These are phyloP conservation scores for Xylariaceae sp. DNA, from an alignment of 2,329 filamentous ascomycete genomes.

Conservation along the genomic window DNA sequence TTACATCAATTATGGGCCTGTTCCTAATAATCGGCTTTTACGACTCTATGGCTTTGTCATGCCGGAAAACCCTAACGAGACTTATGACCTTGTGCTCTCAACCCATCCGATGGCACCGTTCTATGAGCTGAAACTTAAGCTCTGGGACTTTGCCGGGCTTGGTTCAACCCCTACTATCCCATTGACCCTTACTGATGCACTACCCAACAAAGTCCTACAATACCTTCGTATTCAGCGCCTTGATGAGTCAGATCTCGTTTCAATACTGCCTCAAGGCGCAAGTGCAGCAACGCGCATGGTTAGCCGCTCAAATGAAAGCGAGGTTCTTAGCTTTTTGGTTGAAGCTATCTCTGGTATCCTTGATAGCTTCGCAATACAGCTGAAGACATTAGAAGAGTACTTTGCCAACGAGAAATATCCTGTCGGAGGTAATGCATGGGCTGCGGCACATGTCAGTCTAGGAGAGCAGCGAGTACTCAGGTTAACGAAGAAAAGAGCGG, in stretches of 20 bases:
- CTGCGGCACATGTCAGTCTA: not conserved
- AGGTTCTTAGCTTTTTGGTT: not conserved
- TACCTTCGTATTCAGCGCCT: not conserved
- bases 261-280: not conserved
- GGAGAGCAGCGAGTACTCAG: not conserved
- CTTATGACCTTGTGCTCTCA: not conserved
- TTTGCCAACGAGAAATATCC: not conserved
- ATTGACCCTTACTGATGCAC: not conserved
- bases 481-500: not conserved
- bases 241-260: not conserved
- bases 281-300: not conserved
- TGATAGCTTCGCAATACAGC: not conserved
- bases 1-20: not conserved
- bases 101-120: not conserved
- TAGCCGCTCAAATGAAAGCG: not conserved
- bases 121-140: not conserved
- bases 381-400: not conserved
- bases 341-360: not conserved
- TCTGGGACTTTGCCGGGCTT: not conserved
- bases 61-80: not conserved
- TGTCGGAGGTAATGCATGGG: not conserved
- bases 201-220: not conserved
- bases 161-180: not conserved
- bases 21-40: not conserved
- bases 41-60: not conserved